Base-by-base conservation (phyloP, 2,329 filamentous ascomycete species). In the Aquanectria penicillioides region DNA sequence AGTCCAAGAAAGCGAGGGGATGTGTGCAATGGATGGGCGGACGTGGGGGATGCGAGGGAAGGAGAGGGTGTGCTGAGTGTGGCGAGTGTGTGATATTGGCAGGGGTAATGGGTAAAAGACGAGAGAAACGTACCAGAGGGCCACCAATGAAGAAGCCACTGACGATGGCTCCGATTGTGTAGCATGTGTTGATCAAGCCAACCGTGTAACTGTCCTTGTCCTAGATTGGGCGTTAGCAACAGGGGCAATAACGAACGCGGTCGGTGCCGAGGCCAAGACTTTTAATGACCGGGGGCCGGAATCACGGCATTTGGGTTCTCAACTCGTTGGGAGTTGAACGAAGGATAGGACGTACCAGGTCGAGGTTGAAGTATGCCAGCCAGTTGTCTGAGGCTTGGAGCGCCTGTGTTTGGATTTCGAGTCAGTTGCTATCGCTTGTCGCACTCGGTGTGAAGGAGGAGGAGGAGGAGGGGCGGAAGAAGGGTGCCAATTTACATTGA, bases 121-220 rank as follows among this genome's bases (percentile, higher is more conserved):
- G 29, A 28, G 13, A 13, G 11, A 15, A 37, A 64, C 66, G 33
- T 66, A 80, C 86, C 17, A 83, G 72, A 1, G 88, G 89, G 2
- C 88, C 89, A 57, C 85, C 87, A 9, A 90, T 69, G 78, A 91
- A 91, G 78, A 89, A 91, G 46, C 89, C 88, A 31, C 86, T 84
- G 17, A 90, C 80, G 44, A 92, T 89, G 50, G 88, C 88, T 54
- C 89, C 88, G 41, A 91, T 88, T 1, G 87, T 90, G 71, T 91
- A 91, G 11, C 86, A 83, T 3, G 89, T 91, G 68, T 90, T 91
- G 70, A 91, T 75, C 50, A 82, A 66, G 18, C 80, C 80, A 41
- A 82, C 75, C 11, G 80, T 70, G 61, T 82, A 78, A 23, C 75
- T 74, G 59, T 81, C 78, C n/a, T 57, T 66, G 58, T 79, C 74